phyloP scores from a whole-genome alignment of 495 filamentous ascomycete genomes.

The Annulohypoxylon nitens region DNA sequence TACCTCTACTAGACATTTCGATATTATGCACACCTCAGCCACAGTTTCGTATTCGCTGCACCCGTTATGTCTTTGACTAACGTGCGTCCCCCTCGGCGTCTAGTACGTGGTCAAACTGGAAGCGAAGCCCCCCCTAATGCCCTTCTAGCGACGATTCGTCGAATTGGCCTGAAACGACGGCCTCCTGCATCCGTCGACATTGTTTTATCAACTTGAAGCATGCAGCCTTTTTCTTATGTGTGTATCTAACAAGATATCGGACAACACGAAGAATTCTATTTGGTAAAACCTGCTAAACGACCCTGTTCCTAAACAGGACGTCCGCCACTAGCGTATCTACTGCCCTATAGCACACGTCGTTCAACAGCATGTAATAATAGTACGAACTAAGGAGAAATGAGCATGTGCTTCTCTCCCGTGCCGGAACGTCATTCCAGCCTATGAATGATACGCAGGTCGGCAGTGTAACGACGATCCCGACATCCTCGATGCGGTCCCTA shows the following conservation, averaged over 20 bases:
- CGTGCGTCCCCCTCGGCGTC: constrained; percentile 1
- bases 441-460: constrained; percentile 19
- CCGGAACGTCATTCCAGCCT: constrained; percentile 10
- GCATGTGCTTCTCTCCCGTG: constrained; percentile 12
- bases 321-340: background rate
- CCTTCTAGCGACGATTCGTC: background rate
- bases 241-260: constrained; percentile 17
- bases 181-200: background rate
- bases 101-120: constrained; percentile 6
- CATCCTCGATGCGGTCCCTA: constrained; percentile 11
- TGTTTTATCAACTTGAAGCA: background rate
- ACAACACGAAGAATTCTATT: constrained; percentile 1
- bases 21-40: constrained; percentile 31
- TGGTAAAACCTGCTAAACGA: constrained; percentile 4
- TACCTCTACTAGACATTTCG: constrained; percentile 1
- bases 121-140: background rate
- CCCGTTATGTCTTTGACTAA: constrained; percentile 9
- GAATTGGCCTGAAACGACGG: constrained; percentile 23
- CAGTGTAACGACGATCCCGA: constrained; percentile 33
- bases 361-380: constrained; percentile 5
- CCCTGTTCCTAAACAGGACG: background rate
- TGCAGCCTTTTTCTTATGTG: background rate
- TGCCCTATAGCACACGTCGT: constrained; percentile 16
- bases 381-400: constrained; percentile 8
- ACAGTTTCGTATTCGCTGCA: constrained; percentile 28